A percentile compares a stretch with the other conserved stretches of the same genome.
phyloP scores from a whole-genome alignment of 768 basidiomycete species.

The Leccinum longicurvipes region DNA sequence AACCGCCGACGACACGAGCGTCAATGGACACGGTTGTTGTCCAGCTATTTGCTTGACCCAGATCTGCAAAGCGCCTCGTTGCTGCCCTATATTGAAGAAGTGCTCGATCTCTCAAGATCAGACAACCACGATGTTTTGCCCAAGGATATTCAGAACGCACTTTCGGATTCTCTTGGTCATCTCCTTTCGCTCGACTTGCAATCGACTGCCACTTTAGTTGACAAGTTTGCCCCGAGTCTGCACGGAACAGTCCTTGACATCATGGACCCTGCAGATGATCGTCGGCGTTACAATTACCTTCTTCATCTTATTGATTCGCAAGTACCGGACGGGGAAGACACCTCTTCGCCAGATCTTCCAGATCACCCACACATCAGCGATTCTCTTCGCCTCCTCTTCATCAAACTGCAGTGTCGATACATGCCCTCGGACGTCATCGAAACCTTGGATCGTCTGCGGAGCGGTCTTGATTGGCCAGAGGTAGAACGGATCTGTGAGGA shows the following conservation, averaged over 20 bases:
- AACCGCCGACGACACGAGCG: slow-evolving; percentile 73
- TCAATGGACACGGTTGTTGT: slow-evolving; percentile 71
- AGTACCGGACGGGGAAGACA: slow-evolving; percentile 40
- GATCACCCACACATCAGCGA: slow-evolving; percentile 48
- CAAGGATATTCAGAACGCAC: slow-evolving; percentile 48
- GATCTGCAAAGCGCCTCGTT: slow-evolving; percentile 56
- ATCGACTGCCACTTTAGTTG: slow-evolving; percentile 69
- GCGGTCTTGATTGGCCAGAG: slow-evolving; percentile 53
- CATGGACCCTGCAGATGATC: slow-evolving; percentile 45
- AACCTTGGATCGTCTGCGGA: slow-evolving; percentile 51
- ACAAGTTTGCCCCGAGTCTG: slow-evolving; percentile 60
- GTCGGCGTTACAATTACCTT: slow-evolving; percentile 73
- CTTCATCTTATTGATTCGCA: slow-evolving; percentile 59
- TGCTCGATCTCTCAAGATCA: slow-evolving; percentile 46
- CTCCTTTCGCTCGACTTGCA: slow-evolving; percentile 60
- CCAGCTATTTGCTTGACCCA: slow-evolving; percentile 73
- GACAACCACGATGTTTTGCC: slow-evolving; percentile 51
- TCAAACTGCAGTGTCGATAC: slow-evolving; percentile 71
- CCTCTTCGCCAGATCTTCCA: slow-evolving; percentile 18
- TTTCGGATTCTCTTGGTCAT: slow-evolving; percentile 59
- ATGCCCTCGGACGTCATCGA: slow-evolving; percentile 62
- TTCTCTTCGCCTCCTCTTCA: slow-evolving; percentile 55
- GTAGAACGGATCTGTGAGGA: slow-evolving; percentile 65
- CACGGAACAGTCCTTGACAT: slow-evolving; percentile 61
- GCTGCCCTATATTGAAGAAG: slow-evolving; percentile 64